Base-by-base conservation (phyloP, 345 rosid species). In the Dipteronia sinensis region DNA sequence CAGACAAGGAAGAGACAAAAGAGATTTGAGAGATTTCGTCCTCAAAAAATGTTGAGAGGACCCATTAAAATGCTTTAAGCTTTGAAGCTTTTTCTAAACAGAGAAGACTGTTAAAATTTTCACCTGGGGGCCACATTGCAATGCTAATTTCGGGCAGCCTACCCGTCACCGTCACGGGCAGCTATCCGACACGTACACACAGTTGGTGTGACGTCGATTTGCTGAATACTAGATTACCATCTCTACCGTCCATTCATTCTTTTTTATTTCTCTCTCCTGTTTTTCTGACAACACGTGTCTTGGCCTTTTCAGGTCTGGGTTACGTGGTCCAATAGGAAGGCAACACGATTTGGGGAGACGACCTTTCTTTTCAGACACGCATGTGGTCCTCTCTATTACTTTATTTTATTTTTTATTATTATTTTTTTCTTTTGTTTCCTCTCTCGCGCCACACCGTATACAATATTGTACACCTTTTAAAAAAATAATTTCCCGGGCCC, bases 131-230 rank as follows among this genome's bases (percentile, higher is more conserved):
- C 91, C 90, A 87, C 97, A 9, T 7, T 1, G 46, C 46, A 75
- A 17, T 34, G 38, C 77, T 76, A 82, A 72, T 76, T 51, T 44
- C 87, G 91, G 98, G 94, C 85, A 89, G 90, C 27, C 86, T 91
- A 86, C 93, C 97, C 92, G 90, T 87, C 86, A 80, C 88, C 84
- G 80, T 79, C 83, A 42, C 83, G 96, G 97, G 96, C 89, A 86
- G 65, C 73, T 75, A 80, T 82, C 89, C 80, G 93, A 87, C 96
- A 91, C 84, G 88, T 87, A 59, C 20, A 81, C 87, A 81, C 87
- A 91, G 92, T 83, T 87, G 91, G 84, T 81, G 55, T 90, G 91
- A 90, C 90, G 91, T 90, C 74, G 86, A 87, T 79, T 80, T 84
- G 80, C 86, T 77, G 85, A 84, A 87, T 77, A 70, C 82, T 79